Percentiles rank a stretch among this genome's conserved stretches.
phyloP scores from a whole-genome alignment of 164 flowering plant species.

The Stephania japonica region DNA sequence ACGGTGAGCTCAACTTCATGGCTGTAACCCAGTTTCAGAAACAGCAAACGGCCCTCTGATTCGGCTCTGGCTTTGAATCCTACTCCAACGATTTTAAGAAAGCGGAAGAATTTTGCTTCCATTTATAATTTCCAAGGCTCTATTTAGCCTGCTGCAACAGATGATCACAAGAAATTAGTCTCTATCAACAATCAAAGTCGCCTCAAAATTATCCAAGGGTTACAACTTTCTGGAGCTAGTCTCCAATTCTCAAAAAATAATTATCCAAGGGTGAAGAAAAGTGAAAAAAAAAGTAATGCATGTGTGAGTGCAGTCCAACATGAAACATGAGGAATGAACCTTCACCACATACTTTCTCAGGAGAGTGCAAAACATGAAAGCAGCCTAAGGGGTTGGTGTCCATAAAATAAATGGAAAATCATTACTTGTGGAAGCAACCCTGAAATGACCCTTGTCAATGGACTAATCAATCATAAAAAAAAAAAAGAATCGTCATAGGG shows the following conservation, averaged over 20 bases:
- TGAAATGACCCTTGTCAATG: neutral
- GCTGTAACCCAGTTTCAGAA: slow-evolving; percentile 81
- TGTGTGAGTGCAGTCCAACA: neutral
- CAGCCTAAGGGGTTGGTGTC: neutral
- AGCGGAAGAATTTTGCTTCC: slow-evolving; percentile 84
- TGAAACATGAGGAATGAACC: neutral
- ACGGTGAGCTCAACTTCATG: slow-evolving; percentile 88
- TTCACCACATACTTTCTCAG: too few relatives aligned
- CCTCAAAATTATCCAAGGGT: neutral
- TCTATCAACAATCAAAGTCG: neutral
- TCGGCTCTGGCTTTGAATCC: slow-evolving; percentile 94
- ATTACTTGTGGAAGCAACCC: too few relatives aligned
- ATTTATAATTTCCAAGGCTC: slow-evolving; percentile 17
- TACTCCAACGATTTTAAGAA: slow-evolving; percentile 83
- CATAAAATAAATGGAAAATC: neutral
- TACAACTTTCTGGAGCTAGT: too few relatives aligned
- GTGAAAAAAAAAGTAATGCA: neutral
- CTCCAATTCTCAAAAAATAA: too few relatives aligned
- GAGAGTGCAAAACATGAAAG: neutral
- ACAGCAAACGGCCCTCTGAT: slow-evolving; percentile 68
- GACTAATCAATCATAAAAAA: neutral
- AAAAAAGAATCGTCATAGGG: neutral
- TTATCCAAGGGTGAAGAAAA: neutral
- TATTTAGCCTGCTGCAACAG: neutral
- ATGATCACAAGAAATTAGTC: neutral